Conservation (phyloP, 495 filamentous ascomycete species). For the Collariella sp. region DNA sequence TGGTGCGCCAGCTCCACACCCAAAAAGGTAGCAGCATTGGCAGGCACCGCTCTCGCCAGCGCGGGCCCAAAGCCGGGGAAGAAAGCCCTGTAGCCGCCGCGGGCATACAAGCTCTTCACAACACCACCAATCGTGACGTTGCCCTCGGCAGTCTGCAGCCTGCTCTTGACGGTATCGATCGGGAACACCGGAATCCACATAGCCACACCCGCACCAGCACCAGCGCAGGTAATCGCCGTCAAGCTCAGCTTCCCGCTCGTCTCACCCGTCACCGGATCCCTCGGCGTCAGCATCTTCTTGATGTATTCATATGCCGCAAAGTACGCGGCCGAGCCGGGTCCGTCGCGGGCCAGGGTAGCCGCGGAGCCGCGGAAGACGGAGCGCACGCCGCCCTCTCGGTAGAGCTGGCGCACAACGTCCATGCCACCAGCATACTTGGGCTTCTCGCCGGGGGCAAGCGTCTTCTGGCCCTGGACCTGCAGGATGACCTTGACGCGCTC, state of each 20-base stretch:
- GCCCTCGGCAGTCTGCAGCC: conserved; percentile 86
- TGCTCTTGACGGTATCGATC: conserved; percentile 90
- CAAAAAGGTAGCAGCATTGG: conserved; percentile 69
- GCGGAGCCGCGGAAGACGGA: conserved; percentile 85
- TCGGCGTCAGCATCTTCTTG: conserved; percentile 79
- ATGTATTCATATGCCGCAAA: conserved; percentile 96
- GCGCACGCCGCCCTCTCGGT: conserved; percentile 80
- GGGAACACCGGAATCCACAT: conserved; percentile 99
- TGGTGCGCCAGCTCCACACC: conserved; percentile 78
- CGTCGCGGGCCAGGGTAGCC: conserved; percentile 89
- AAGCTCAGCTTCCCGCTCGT: conserved; percentile 66
- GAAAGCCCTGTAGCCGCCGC: conserved; percentile 83
- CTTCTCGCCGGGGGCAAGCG: conserved; percentile 77
- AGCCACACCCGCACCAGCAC: conserved; percentile 83
- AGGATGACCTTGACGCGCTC: conserved; percentile 98
- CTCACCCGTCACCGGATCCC: conserved; percentile 65
- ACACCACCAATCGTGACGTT: conserved; percentile 75
- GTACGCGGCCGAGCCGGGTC: conserved; percentile 86
- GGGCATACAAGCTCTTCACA: conserved; percentile 65
- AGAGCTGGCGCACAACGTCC: conserved; percentile 93
- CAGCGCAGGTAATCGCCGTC: conserved; percentile 73
- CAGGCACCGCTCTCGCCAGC: conserved; percentile 84
- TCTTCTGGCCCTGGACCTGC: conserved; percentile 92
- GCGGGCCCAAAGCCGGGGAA: conserved; percentile 96
- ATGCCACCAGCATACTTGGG: conserved; percentile 81